Percentiles rank a stretch among this genome's conserved stretches.
Evolutionary conservation across 1,284 basidiomycete genomes (phyloP).

Genomic region (Cutaneotrichosporon sp.): DNA sequence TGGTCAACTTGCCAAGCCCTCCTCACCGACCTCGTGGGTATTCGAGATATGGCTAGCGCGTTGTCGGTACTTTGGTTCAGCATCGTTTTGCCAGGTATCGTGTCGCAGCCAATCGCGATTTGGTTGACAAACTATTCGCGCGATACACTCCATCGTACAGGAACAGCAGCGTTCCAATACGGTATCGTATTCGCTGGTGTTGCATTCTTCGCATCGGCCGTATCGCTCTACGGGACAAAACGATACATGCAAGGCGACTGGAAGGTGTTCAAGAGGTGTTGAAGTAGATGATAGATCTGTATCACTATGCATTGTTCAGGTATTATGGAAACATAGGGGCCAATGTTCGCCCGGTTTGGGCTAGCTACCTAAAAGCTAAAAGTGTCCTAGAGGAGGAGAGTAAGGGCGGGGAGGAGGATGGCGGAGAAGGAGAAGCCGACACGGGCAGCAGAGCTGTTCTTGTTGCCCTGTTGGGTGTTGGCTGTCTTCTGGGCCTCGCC

Average conservation of each 20-base stretch:
- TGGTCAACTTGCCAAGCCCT: conserved; percentile 25
- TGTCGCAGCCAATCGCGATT: conserved; percentile 53
- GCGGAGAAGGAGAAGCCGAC: not conserved
- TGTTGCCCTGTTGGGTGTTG: not conserved
- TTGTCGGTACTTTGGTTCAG: conserved; percentile 53
- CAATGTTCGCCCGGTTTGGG: not conserved
- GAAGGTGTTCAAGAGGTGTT: conserved; percentile 31
- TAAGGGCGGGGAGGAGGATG: not conserved
- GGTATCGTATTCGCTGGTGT: conserved; percentile 52
- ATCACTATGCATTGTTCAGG: conserved; percentile 2
- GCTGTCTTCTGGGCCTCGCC: not conserved
- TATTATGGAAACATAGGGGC: not conserved
- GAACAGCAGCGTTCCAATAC: conserved; percentile 48
- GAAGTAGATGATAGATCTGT: not conserved
- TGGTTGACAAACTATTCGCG: conserved; percentile 50
- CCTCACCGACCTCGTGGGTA: conserved; percentile 35
- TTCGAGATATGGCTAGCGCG: conserved; percentile 52
- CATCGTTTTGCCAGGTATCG: conserved; percentile 43
- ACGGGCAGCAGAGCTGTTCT: not conserved
- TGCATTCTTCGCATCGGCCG: conserved; percentile 38
- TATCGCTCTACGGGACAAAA: conserved; percentile 47
- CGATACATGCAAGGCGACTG: conserved; percentile 47
- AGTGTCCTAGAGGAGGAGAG: not conserved
- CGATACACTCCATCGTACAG: conserved; percentile 33
- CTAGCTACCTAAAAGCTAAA: not conserved